Conservation (phyloP, 306 rosid species). For the Ammopiptanthus mongolicus region DNA sequence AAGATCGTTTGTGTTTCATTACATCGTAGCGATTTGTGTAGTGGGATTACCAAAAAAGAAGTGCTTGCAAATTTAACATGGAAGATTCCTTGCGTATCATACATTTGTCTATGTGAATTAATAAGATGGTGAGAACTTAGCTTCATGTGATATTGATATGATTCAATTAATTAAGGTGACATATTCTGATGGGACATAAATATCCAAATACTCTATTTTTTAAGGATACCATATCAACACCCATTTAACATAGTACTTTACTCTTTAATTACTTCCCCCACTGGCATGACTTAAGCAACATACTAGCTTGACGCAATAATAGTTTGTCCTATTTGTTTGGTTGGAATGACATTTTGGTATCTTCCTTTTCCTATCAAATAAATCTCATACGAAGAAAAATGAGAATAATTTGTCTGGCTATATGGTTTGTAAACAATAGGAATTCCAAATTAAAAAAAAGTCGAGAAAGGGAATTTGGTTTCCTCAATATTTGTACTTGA, state of each 20-base stretch:
- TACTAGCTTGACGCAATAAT: constrained; percentile 18
- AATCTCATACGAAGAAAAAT: not conserved
- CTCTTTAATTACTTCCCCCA: not conserved
- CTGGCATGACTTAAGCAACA: constrained; percentile 27
- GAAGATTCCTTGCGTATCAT: no score
- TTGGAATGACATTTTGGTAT: not conserved
- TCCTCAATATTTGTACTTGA: not conserved
- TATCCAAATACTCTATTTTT: no score
- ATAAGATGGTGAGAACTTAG: no score
- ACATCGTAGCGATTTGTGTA: no score
- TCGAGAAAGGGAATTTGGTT: not conserved
- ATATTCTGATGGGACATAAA: no score
- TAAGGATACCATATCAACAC: no score
- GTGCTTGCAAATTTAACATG: no score
- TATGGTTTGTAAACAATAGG: not conserved
- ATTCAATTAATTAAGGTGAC: no score
- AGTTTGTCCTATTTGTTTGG: constrained; percentile 1
- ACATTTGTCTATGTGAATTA: no score
- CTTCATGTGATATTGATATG: no score
- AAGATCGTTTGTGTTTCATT: no score
- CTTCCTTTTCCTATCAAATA: not conserved
- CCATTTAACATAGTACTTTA: not conserved
- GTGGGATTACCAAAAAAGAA: no score
- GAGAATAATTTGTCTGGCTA: not conserved
- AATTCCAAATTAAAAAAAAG: not conserved